Evolutionary conservation across 1,284 basidiomycete species (phyloP), one percentile per base, ranked within the genome.

Genomic region (Apiotrichum veenhuisii): DNA sequence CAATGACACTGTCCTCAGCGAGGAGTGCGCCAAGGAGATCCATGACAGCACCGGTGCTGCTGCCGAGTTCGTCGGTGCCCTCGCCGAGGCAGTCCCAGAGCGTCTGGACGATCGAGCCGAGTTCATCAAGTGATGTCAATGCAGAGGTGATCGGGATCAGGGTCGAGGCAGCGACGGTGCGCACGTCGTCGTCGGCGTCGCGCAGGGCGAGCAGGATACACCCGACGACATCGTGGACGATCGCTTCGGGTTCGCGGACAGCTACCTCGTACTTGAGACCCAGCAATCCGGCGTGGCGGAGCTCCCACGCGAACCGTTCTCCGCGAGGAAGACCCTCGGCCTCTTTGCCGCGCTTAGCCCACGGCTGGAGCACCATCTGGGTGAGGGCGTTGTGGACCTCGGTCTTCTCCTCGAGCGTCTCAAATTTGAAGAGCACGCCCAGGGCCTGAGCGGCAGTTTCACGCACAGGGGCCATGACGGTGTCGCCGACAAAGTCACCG

Each of bases 221-320:
- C 63, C 90, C 86, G 1, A 97, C 88, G 8, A 96, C 87, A 45
- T 86, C 89, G 43, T 82, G 61, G 33, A 79, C 80, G 34, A 94
- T 81, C 9, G 25, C 17, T 5, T 36, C 22, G 14, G 58, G 50
- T 15, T 54, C 50, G 65, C 93, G 81, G 25, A 98, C 93, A 14
- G 94, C 93, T 30, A 98, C 93, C 74, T 98, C 91, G 74, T 98
- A 98, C 78, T 96, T 97, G 75, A 99, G 85, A 0, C 96, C 96
- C 4, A 98, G 82, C 53, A 99, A 78, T 33, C 96, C 96, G 3
- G 96, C 95, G 78, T 99, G 96, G 49, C 96, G 83, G 50, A 98
- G 89, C 77, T 98, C 92, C 96, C 96, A 99, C 5, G 94, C 85
- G 75, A 96, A 92, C 43, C 73, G 77, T 50, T 75, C 71, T 38